Evolutionary conservation across 1,284 basidiomycete genomes (phyloP), one percentile per base, ranked within the genome.

Genomic region (Ustilago loliicola): DNA sequence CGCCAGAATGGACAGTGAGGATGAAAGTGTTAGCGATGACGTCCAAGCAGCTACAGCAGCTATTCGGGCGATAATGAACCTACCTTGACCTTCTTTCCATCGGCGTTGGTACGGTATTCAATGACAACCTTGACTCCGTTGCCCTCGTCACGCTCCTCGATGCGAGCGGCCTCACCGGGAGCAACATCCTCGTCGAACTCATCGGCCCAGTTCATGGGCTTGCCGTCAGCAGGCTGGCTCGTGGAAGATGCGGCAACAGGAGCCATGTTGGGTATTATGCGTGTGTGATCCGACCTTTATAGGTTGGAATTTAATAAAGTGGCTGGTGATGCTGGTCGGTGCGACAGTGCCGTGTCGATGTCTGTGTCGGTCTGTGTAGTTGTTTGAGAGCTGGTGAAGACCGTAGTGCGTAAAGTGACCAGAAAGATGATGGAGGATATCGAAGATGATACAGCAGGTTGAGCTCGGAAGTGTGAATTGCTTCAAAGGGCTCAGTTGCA

Each of bases 61-160:
- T 21, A 7, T 23, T 3, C 11, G 21, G 42, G n/a, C 42, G 42
- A n/a, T 5, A 21, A 21, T 21, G 42, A 45, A 45, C 42, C 42
- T 45, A 45, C 42, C 42, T 99, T 99, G 87, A 99, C 92, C 87
- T 93, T 95, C 88, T 96, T 95, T 21, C 95, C 96, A 27, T 96
- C 92, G 54, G 98, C 95, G 82, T 98, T 96, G 62, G 93, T 88
- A 55, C 89, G 89, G 87, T 93, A 95, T 85, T 96, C 94, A 53
- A 94, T 89, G 7, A 92, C 92, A 9, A 93, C 93, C 45, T 94
- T 91, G 83, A 98, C 90, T 1, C 96, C 96, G 83, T 96, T 93
- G 79, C 94, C 93, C 85, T 96, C 95, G 55, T 93, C 89, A 83
- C 95, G 93, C 79, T 89, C 89, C 69, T 87, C 87, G 52, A 84